Base-by-base conservation (phyloP, 2,329 filamentous ascomycete species). In the Aureobasidium zeae region DNA sequence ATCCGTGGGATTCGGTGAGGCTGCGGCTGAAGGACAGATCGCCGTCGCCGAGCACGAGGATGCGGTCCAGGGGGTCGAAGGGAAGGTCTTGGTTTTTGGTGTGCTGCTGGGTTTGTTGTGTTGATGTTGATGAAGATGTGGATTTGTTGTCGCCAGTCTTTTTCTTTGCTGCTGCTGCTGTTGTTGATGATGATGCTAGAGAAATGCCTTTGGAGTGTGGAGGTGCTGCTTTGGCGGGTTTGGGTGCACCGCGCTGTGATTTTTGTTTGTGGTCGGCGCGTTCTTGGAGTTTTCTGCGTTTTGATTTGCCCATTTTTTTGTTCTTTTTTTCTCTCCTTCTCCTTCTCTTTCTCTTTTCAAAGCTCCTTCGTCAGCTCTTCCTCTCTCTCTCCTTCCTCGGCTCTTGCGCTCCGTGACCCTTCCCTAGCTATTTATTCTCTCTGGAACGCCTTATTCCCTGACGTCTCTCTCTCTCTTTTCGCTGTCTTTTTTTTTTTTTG, bases 21-120 rank as follows among this genome's bases (percentile, higher is more conserved):
- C 77, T 79, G 20, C 73, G 72, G 10, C 83, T 75, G 60, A 87
- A 89, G 59, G 81, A 86, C 57, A 91, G 76, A 62, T 93, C 85
- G 50, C 68, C 85, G 58, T 91, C 85, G 55, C 85, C 85, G 39
- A 89, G 65, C 2, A 89, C 74, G 5, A 91, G 76, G 50, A 89
- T 86, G 53, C 73, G 67, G 52, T 87, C 77, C 53, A 73, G 64
- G 28, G 73, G 45, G 17, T 70, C 61, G 62, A 89, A 88, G 12
- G 84, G 84, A 16, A 88, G 78, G 63, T 62, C 51, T 57, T 49
- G 35, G 17, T 52, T 49, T n/a, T n/a, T n/a, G n/a, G n/a, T n/a
- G n/a, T n/a, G n/a, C 17, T 41, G 19, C 28, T 29, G 44, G 45
- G 31, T 25, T 35, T 32, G 43, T n/a, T 44, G 47, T 41, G 2